Conservation (phyloP, 352 stramenopile genomes). For the Globisporangium camurandrum region DNA sequence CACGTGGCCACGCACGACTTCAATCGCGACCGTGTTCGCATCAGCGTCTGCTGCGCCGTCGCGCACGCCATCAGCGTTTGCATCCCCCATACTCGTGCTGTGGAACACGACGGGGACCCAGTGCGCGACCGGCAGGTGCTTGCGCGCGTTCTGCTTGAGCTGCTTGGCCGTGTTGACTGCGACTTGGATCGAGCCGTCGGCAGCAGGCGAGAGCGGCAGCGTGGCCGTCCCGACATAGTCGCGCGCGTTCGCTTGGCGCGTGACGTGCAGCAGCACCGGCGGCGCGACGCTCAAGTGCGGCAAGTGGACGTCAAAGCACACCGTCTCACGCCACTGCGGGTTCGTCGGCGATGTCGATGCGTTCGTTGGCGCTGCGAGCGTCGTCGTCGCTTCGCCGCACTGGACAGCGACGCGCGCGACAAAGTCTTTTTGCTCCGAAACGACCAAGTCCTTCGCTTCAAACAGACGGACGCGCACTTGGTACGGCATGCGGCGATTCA, state of each 20-base stretch:
- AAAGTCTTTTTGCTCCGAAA: slow-evolving; percentile 11
- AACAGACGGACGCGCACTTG: slow-evolving; percentile 70
- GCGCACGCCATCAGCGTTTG: no score
- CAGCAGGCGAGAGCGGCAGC: slow-evolving; percentile 16
- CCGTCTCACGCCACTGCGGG: slow-evolving; percentile 44
- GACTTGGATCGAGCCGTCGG: slow-evolving; percentile 14
- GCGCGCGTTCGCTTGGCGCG: slow-evolving; percentile 26
- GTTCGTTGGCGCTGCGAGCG: slow-evolving; percentile 16
- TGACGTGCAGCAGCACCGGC: slow-evolving; percentile 55
- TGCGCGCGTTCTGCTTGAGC: slow-evolving; percentile 43
- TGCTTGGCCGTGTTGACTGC: slow-evolving; percentile 36
- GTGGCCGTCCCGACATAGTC: slow-evolving; percentile 38
- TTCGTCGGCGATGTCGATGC: slow-evolving; percentile 18
- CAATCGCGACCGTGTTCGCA: slow-evolving; percentile 8
- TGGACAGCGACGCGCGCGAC: slow-evolving; percentile 51
- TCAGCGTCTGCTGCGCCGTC: no score
- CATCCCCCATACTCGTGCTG: no score
- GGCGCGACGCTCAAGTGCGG: slow-evolving; percentile 40
- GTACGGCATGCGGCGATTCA: slow-evolving; percentile 57
- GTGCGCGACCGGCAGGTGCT: slow-evolving; percentile 25
- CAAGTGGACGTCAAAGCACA: slow-evolving; percentile 69
- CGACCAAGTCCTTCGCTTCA: slow-evolving; percentile 32
- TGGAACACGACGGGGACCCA: slow-evolving; percentile 50
- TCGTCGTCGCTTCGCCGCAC: slow-evolving; percentile 51
- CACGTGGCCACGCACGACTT: slow-evolving; percentile 39